Evolutionary conservation across 2,329 filamentous ascomycete genomes (phyloP).

Genomic region (Trichophyton mentagrophytes): DNA sequence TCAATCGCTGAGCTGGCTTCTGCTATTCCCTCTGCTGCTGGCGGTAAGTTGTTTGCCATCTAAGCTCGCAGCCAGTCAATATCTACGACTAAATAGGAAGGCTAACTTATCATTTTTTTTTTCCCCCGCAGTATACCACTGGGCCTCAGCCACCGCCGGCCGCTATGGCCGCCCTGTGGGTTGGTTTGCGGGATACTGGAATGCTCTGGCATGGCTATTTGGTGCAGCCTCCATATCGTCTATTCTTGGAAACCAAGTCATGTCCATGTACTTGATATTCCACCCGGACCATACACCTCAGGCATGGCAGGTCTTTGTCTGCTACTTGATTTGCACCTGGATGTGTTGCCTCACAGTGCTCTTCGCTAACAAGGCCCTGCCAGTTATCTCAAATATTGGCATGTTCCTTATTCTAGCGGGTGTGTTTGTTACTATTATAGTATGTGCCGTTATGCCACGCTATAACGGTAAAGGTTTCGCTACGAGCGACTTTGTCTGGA

Average conservation of each 20-base stretch:
- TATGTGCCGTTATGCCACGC: conserved; percentile 43
- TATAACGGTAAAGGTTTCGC: conserved; percentile 33
- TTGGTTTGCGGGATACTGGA: conserved; percentile 36
- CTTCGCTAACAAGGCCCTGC: conserved; percentile 41
- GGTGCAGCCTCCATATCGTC: conserved; percentile 47
- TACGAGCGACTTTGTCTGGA: conserved; percentile 43
- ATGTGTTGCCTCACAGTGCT: conserved; percentile 40
- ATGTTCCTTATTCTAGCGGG: conserved; percentile 45
- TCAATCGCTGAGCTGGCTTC: conserved; percentile 50
- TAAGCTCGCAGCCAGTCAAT: background rate
- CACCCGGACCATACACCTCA: conserved; percentile 41
- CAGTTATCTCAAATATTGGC: conserved; percentile 43
- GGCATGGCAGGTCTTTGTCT: conserved; percentile 48
- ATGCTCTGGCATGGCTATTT: conserved; percentile 45
- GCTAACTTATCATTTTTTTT: background rate
- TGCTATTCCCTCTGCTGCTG: conserved; percentile 48
- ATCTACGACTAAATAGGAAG: background rate
- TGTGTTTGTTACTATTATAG: conserved; percentile 42
- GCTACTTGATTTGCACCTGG: conserved; percentile 46
- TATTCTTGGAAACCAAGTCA: conserved; percentile 47
- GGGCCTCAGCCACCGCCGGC: conserved; percentile 47
- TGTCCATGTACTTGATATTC: conserved; percentile 50
- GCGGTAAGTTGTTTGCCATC: conserved; percentile 23
- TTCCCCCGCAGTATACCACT: conserved; percentile 41
- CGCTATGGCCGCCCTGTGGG: conserved; percentile 41